A percentile compares a stretch with the other conserved stretches of the same genome.
phyloP scores from a whole-genome alignment of 495 filamentous ascomycete species.

The Hamigera avellanea region DNA sequence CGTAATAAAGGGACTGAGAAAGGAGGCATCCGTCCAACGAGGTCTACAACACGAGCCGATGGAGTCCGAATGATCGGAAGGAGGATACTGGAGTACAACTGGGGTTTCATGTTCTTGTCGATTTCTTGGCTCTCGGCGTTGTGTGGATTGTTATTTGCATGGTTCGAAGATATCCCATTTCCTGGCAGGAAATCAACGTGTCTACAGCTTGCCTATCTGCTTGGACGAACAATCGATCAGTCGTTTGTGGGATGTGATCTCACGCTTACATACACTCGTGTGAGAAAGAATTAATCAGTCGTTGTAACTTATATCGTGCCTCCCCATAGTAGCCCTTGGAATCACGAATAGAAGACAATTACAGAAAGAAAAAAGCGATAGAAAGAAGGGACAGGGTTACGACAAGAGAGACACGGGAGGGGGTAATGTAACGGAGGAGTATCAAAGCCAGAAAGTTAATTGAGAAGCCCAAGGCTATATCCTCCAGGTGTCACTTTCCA shows the following conservation, averaged over 20 bases:
- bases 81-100: background rate
- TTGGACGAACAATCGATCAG: too few relatives aligned
- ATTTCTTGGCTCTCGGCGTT: too few relatives aligned
- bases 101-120: background rate
- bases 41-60: conserved; percentile 9
- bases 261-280: too few relatives aligned
- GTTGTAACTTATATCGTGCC: too few relatives aligned
- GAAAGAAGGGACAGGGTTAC: too few relatives aligned
- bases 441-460: background rate
- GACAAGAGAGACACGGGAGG: too few relatives aligned
- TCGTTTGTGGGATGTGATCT: too few relatives aligned
- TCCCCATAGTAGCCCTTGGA: background rate
- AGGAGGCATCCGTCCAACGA: conserved; percentile 33
- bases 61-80: conserved; percentile 8
- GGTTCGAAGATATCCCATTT: conserved; percentile 1
- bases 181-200: background rate
- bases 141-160: background rate
- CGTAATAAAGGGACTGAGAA: conserved; percentile 62
- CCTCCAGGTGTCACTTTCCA: conserved; percentile 14
- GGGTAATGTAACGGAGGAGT: too few relatives aligned
- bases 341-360: too few relatives aligned
- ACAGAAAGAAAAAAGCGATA: too few relatives aligned
- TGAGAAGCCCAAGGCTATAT: background rate
- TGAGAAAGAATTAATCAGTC: too few relatives aligned
- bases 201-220: too few relatives aligned